phyloP scores from a whole-genome alignment of 176 grass and related monocot species.

The Echinochloa phyllopogon region DNA sequence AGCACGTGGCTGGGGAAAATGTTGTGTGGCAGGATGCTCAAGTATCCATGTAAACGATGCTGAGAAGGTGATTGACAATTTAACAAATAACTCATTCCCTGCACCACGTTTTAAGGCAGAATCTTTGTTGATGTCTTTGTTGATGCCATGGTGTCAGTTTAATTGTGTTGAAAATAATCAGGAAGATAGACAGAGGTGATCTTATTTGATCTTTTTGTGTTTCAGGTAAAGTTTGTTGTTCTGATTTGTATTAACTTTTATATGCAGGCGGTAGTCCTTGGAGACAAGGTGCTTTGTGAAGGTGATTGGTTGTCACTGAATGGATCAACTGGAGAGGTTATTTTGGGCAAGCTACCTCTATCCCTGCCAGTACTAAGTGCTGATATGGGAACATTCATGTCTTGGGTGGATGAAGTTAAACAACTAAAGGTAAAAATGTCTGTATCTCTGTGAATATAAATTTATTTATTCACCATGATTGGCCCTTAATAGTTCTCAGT shows the following conservation, averaged over 20 bases:
- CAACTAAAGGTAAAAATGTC: slow-evolving; percentile 63
- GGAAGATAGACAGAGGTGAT: not conserved
- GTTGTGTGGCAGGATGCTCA: slow-evolving; percentile 89
- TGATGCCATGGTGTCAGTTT: not conserved
- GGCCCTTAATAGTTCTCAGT: no score
- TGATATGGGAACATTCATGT: slow-evolving; percentile 81
- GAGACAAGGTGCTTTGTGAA: slow-evolving; percentile 65
- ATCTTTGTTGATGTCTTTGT: not conserved
- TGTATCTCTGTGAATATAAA: not conserved
- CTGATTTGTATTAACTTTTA: slow-evolving; percentile 23
- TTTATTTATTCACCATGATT: not conserved
- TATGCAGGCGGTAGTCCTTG: slow-evolving; percentile 64
- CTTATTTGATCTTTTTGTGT: not conserved
- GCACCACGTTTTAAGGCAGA: not conserved
- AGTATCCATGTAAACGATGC: slow-evolving; percentile 76
- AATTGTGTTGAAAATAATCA: not conserved
- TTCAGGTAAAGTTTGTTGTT: slow-evolving; percentile 30
- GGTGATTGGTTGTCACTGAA: slow-evolving; percentile 93
- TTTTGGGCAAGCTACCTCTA: slow-evolving; percentile 84
- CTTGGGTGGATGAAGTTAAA: slow-evolving; percentile 87
- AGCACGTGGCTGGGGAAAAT: slow-evolving; percentile 93
- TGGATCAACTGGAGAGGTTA: slow-evolving; percentile 91
- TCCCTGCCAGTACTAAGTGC: slow-evolving; percentile 71
- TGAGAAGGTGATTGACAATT: slow-evolving; percentile 63
- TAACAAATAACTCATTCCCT: not conserved